Base-by-base conservation (phyloP, 1,139 yeast species). In the Geotrichum macrosporum region DNA sequence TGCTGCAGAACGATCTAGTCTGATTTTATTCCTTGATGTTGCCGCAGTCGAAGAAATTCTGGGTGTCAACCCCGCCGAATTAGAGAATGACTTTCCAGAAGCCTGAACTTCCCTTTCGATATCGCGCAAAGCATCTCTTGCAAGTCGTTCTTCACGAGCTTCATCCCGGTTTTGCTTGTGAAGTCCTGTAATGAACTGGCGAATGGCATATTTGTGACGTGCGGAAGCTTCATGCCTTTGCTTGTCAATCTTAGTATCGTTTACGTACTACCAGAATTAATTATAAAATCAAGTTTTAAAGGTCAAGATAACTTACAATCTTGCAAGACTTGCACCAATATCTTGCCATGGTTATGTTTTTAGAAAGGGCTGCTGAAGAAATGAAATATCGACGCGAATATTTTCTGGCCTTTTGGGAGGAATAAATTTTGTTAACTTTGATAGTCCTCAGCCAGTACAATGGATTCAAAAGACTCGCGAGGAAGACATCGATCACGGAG, bases 221-320 rank as follows among this genome's bases (percentile, higher is more conserved):
- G 58, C 50, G 0, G 73, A 66, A 5, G 59, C 55, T 46, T 71
- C 75, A 56, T 73, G 77, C 40, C 63, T 66, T 13, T 62, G 50
- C 36, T 65, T 61, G 4, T 69, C 65, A 16, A 69, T 53, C 48
- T 66, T 66, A 30, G 73, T 65, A 48, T 72, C 75, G 30, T 67
- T 72, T 8, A 72, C 71, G 55, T 70, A 73, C 74, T 71, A 41
- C 24, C 34, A 30, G 35, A 6, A 24, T 2, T 3, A 3, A 21
- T 36, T 16, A 18, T 22, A 15, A 18, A 32, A n/a, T n/a, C n/a
- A n/a, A n/a, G n/a, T n/a, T n/a, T n/a, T n/a, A n/a, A 5, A 18
- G 16, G n/a, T 20, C 1, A 20, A n/a, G 3, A n/a, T 9, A 27
- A 63, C 75, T 51, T 56, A 72, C 75, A 4, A 60, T 56, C 37